phyloP scores from a whole-genome alignment of 2,329 filamentous ascomycete species.

The Paramyrothecium roridum region DNA sequence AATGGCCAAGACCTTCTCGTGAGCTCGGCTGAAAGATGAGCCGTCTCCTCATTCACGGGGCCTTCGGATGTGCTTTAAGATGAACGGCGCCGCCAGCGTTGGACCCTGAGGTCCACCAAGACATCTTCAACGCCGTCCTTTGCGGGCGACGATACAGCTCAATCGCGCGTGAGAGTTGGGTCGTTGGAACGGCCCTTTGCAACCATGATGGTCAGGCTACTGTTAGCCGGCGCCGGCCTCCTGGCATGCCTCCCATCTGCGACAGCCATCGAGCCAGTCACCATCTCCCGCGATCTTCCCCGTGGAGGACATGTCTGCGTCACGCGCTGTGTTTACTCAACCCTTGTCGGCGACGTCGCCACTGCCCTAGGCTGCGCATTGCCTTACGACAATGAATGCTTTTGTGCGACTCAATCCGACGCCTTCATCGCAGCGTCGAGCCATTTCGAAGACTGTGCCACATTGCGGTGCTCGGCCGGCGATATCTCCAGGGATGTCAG shows the following conservation, averaged over 20 bases:
- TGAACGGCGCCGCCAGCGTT: background rate
- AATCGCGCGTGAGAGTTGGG: too few relatives aligned
- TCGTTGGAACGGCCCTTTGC: too few relatives aligned
- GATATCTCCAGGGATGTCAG: slow-evolving; percentile 16
- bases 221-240: background rate
- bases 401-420: slow-evolving; percentile 16
- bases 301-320: slow-evolving; percentile 13
- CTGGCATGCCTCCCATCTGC: slow-evolving; percentile 2
- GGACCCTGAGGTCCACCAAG: too few relatives aligned
- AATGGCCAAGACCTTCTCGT: background rate
- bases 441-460: slow-evolving; percentile 16
- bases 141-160: too few relatives aligned
- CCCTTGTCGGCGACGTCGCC: slow-evolving; percentile 12
- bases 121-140: background rate
- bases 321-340: slow-evolving; percentile 15
- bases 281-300: slow-evolving; percentile 10
- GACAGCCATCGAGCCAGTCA: slow-evolving; percentile 13
- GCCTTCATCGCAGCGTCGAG: slow-evolving; percentile 13
- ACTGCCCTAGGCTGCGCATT: slow-evolving; percentile 15
- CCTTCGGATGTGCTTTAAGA: background rate
- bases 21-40: background rate
- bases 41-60: background rate
- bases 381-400: slow-evolving; percentile 21
- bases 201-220: too few relatives aligned
- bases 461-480: slow-evolving; percentile 13